phyloP scores from a whole-genome alignment of 2,329 filamentous ascomycete species.

The Dothiorella sarmentorum region DNA sequence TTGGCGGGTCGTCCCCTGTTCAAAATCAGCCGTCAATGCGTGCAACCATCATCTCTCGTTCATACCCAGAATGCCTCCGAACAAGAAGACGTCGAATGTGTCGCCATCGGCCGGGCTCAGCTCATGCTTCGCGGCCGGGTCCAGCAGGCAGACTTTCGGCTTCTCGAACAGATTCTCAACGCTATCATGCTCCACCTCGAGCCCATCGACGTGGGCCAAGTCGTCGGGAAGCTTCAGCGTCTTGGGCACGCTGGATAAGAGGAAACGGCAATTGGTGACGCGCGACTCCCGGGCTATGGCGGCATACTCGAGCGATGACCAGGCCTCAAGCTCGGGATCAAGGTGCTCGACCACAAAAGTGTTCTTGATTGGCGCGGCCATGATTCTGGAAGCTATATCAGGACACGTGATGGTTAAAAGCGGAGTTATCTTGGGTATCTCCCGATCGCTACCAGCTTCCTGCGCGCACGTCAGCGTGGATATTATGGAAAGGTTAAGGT shows the following conservation, averaged over 20 bases:
- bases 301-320: conserved; percentile 91
- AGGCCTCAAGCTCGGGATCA: conserved; percentile 87
- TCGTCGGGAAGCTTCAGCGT: conserved; percentile 59
- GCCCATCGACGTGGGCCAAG: conserved; percentile 57
- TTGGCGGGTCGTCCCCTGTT: conserved; percentile 84
- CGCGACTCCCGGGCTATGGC: conserved; percentile 81
- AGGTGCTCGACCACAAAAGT: conserved; percentile 96
- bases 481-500: not conserved
- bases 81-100: conserved; percentile 84
- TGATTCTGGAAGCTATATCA: not conserved
- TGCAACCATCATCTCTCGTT: conserved; percentile 6
- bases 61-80: conserved; percentile 90
- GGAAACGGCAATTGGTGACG: conserved; percentile 64
- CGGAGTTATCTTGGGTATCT: not conserved
- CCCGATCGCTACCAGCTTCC: conserved; percentile 1
- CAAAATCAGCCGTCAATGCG: conserved; percentile 25
- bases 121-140: conserved; percentile 79
- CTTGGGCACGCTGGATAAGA: conserved; percentile 75
- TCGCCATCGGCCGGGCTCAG: conserved; percentile 78
- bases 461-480: conserved; percentile 2
- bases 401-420: conserved; percentile 2
- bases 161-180: conserved; percentile 83
- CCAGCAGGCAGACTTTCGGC: conserved; percentile 78
- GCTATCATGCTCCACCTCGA: conserved; percentile 69
- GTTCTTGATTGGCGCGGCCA: conserved; percentile 43